A percentile compares a stretch with the other conserved stretches of the same genome.
These are phyloP conservation scores for Gracilaria vermiculophylla DNA, from an alignment of 23 red algal species.

Conservation along the genomic window DNA sequence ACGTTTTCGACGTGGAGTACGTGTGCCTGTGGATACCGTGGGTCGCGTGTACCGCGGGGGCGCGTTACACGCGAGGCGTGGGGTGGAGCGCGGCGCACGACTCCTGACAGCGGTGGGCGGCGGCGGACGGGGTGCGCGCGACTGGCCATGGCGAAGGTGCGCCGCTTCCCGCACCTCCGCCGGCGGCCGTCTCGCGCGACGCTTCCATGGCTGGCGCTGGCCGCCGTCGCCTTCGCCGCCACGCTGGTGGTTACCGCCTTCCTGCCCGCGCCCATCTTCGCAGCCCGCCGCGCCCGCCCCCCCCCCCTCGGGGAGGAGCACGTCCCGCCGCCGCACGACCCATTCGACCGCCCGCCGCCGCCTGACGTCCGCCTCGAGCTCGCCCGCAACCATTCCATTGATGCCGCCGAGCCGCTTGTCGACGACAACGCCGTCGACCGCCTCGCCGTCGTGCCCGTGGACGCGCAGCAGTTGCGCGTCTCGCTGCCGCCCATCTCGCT, in stretches of 20 bases:
- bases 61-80: too few species aligned
- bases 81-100: too few species aligned
- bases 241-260: too few species aligned
- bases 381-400: neutral
- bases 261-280: neutral
- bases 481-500: slow-evolving; percentile 5
- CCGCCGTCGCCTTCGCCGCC: neutral
- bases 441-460: neutral
- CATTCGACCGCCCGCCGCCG: neutral
- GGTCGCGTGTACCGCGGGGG: too few species aligned
- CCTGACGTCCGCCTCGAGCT: neutral
- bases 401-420: neutral
- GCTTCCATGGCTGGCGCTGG: neutral
- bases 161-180: too few species aligned
- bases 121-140: too few species aligned
- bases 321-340: neutral
- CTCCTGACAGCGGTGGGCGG: too few species aligned
- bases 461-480: neutral
- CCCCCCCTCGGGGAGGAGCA: neutral
- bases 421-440: neutral
- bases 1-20: too few species aligned
- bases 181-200: neutral
- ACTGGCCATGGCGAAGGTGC: too few species aligned
- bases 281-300: neutral
- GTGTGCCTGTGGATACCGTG: too few species aligned